Evolutionary conservation across 495 filamentous ascomycete genomes (phyloP), one percentile per base, ranked within the genome.

Genomic region (Hyaloscypha finlandica): DNA sequence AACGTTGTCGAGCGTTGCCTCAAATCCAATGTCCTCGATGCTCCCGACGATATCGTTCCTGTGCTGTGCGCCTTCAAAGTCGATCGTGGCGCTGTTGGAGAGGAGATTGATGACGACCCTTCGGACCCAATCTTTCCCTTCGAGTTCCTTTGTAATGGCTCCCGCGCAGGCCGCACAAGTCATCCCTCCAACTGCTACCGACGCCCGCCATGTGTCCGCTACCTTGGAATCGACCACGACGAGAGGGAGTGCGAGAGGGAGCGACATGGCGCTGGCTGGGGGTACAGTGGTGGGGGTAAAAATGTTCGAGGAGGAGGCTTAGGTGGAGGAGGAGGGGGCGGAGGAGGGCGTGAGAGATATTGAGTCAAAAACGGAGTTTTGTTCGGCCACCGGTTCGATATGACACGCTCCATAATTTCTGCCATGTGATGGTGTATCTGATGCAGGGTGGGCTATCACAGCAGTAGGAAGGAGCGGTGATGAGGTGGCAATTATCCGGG

Each of bases 21-120:
- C 92, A 67, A 89, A 96, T 16, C 94, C 94, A 8, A 92, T 74
- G 75, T 93, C 91, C 63, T 96, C 91, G 58, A 98, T 90, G 31
- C 81, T 85, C 33, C 88, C 83, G 11, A 96, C 84, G 51, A 88
- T 80, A 29, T 86, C 79, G 16, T 76, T 77, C 51, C 82, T 79
- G 14, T 71, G 73, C 37, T 77, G 71, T 54, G 89, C 85, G 9
- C 81, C 83, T 20, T 82, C 74, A 67, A 92, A 91, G 42, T 86
- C 83, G 33, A 92, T 79, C 19, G 80, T 84, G 16, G 85, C 91
- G 66, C 88, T 94, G 78, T 94, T 88, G 1, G 87, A 83, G 62
- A 96, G 80, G 0, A 94, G 78, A 72, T 90, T 92, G 54, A 97
- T 83, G 6, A 82, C 81, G 25, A 89, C 85, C 48, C 84, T 80